phyloP scores from a whole-genome alignment of 2,329 filamentous ascomycete species.

The Nakataea oryzae region DNA sequence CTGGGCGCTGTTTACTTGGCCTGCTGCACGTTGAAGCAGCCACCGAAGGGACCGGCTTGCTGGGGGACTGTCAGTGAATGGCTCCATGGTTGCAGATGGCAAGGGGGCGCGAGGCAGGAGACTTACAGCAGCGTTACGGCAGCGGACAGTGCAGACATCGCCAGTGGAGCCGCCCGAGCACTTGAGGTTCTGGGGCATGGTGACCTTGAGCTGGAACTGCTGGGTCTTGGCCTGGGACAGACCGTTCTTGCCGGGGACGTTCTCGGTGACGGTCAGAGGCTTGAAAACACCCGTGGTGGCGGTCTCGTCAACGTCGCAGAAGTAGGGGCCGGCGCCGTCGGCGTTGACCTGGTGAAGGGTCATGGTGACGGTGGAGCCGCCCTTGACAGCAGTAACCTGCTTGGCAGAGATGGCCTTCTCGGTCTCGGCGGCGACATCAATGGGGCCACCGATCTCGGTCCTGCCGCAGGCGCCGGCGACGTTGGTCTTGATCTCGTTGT shows the following conservation, averaged over 20 bases:
- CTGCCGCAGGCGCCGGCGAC: constrained; percentile 42
- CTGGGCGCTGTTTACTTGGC: no score
- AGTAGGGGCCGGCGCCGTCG: constrained; percentile 43
- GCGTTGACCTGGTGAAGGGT: constrained; percentile 44
- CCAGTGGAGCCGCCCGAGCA: constrained; percentile 46
- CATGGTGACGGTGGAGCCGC: constrained; percentile 31
- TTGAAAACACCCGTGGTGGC: constrained; percentile 33
- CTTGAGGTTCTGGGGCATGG: constrained; percentile 35
- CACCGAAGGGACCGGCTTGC: constrained; percentile 24
- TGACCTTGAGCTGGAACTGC: constrained; percentile 40
- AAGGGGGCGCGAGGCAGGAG: no score
- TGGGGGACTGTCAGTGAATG: no score
- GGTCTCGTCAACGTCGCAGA: constrained; percentile 40
- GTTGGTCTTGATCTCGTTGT: constrained; percentile 39
- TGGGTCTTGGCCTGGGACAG: constrained; percentile 11
- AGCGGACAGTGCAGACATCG: constrained; percentile 47
- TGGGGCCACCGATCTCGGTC: constrained; percentile 49
- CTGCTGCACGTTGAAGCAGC: constrained; percentile 49
- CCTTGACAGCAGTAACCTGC: constrained; percentile 36
- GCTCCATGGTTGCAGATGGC: no score
- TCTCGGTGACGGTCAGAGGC: constrained; percentile 34
- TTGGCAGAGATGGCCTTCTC: constrained; percentile 36
- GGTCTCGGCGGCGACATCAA: constrained; percentile 47
- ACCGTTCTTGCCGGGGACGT: constrained; percentile 11
- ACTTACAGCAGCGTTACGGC: constrained; percentile 41